These are phyloP conservation scores for Trichosporon asahii DNA, from an alignment of 1,284 basidiomycete genomes.

Conservation along the genomic window DNA sequence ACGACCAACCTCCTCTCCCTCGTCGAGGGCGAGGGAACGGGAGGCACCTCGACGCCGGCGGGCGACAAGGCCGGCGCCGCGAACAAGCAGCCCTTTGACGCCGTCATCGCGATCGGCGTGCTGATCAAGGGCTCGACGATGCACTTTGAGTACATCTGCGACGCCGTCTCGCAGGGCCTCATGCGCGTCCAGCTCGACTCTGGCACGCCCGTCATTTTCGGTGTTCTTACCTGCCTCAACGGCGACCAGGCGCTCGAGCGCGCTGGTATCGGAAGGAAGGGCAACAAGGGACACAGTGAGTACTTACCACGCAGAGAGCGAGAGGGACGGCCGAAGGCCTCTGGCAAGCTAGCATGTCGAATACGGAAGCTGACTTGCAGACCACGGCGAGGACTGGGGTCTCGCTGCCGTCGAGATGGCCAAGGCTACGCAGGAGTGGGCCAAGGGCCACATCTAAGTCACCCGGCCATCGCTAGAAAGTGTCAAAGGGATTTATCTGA, in stretches of 20 bases:
- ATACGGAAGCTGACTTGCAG: constrained; percentile 28
- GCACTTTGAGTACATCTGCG: constrained; percentile 99
- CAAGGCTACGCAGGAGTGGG: constrained; percentile 67
- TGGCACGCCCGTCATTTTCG: constrained; percentile 93
- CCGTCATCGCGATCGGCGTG: constrained; percentile 92
- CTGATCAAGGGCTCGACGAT: constrained; percentile 96
- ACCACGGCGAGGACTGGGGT: constrained; percentile 87
- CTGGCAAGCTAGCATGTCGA: too few species aligned
- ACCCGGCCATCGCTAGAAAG: too few species aligned
- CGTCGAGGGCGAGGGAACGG: constrained; percentile 57
- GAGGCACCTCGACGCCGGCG: constrained; percentile 51
- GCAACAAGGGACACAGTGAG: constrained; percentile 52
- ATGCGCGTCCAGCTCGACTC: constrained; percentile 93
- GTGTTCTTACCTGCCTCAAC: constrained; percentile 85
- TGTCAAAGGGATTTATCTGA: background rate
- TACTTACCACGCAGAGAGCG: constrained; percentile 12
- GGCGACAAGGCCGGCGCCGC: constrained; percentile 52
- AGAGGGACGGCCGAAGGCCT: too few species aligned
- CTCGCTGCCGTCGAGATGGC: constrained; percentile 92
- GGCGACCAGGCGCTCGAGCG: constrained; percentile 93
- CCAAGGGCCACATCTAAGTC: constrained; percentile 30
- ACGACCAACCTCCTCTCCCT: constrained; percentile 61
- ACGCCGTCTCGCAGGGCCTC: constrained; percentile 83
- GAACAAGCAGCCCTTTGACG: constrained; percentile 64
- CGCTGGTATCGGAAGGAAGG: constrained; percentile 64